Base-by-base conservation (phyloP, 495 filamentous ascomycete genomes). In the Lasiosphaeria hispida region DNA sequence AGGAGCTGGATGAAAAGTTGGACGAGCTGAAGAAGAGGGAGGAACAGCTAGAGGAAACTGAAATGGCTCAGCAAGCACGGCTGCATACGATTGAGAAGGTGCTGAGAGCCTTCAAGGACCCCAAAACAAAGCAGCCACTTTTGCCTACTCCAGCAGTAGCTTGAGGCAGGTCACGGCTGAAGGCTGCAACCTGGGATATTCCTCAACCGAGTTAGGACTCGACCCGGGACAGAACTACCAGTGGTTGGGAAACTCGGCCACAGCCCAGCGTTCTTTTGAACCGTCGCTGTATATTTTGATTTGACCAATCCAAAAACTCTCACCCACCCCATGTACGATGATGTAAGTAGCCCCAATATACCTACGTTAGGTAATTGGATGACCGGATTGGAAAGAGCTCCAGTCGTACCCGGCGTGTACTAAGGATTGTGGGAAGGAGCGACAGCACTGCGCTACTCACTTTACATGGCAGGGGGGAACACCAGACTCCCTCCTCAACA, bases 41-140 rank as follows among this genome's bases (percentile, higher is more conserved):
- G 33, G 78, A 75, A 34, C 86, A 87, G 63, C 70, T 91, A 6
- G 84, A 88, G 65, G 76, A 87, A 54, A 79, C 77, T 0, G 85
- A 89, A 59, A 83, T 76, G 67, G 72, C 73, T 14, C 78, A 83
- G 13, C 71, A 79, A 18, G 79, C 75, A 53, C 78, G 87, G 43
- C 70, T 92, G n/a, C 71, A 83, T 10, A 76, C 78, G 14, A 68
- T 93, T 53, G 89, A 91, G 67, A 85, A 87, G 55, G 87, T 87
- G 53, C 60, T 91, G 53, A 70, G 89, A 38, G 73, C 75, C 14
- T 73, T 86, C 57, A 83, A 82, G 59, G 79, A 81, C 39, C 75
- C 75, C 4, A 80, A 72, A 63, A 78, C 72, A 7, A 80, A 82
- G 60, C 70, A 70, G 61, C 75, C 73, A 2, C 59, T 79, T 36